These are phyloP conservation scores for Lentinula detonsa DNA, from an alignment of 768 basidiomycete genomes.

Conservation along the genomic window DNA sequence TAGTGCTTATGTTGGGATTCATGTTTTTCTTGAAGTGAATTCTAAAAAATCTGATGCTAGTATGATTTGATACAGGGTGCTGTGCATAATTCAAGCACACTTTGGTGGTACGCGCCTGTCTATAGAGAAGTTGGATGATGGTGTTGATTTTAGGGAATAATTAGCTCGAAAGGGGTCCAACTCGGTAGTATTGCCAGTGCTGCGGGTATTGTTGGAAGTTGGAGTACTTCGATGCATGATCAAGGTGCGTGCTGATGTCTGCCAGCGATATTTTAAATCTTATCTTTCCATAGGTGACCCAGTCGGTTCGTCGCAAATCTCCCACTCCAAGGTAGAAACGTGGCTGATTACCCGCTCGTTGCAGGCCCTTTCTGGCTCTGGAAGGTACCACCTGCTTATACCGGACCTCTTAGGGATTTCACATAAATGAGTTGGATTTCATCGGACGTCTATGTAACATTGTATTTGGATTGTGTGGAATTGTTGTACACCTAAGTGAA, in stretches of 20 bases:
- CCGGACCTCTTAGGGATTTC: conserved; percentile 27
- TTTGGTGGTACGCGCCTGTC: conserved; percentile 46
- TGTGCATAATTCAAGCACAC: conserved; percentile 43
- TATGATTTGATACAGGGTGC: conserved; percentile 35
- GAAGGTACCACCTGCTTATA: conserved; percentile 41
- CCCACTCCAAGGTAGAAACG: neutral
- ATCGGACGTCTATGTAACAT: neutral
- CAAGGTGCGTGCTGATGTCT: conserved; percentile 28
- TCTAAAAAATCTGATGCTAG: conserved; percentile 9
- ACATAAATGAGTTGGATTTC: neutral
- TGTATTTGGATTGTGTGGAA: neutral
- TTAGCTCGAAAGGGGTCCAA: conserved; percentile 63
- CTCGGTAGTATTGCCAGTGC: conserved; percentile 61
- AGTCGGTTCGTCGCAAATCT: conserved; percentile 38
- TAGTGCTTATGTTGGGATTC: conserved; percentile 20
- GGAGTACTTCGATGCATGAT: conserved; percentile 60
- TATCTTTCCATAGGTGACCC: conserved; percentile 43
- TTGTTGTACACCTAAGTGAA: neutral
- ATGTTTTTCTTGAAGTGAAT: neutral
- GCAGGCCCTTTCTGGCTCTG: conserved; percentile 72
- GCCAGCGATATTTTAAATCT: neutral
- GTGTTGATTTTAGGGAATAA: neutral
- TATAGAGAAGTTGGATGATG: neutral
- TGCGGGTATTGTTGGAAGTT: conserved; percentile 60
- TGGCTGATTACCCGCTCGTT: conserved; percentile 6